Conservation (phyloP, 1,284 basidiomycete species). For the Ganoderma meredithae region DNA sequence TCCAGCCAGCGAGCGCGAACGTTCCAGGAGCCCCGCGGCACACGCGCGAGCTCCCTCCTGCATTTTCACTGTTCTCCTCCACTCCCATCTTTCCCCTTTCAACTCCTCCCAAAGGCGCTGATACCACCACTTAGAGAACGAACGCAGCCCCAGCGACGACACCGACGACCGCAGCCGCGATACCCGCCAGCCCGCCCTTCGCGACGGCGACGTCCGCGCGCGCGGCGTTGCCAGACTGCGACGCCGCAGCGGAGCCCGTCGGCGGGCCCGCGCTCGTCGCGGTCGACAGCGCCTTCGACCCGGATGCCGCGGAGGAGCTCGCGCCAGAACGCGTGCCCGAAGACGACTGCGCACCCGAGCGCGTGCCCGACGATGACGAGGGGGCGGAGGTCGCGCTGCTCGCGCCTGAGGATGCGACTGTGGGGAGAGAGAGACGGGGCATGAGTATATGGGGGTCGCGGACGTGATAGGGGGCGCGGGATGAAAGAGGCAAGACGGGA, state of each 20-base stretch:
- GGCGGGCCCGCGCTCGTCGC: neutral
- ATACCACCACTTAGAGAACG: neutral
- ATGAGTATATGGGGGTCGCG: neutral
- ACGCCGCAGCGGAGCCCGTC: constrained; percentile 5
- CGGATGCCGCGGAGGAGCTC: constrained; percentile 7
- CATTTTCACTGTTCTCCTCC: too few species aligned
- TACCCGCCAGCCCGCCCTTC: constrained; percentile 8
- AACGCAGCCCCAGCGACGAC: constrained; percentile 10
- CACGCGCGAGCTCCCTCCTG: too few species aligned
- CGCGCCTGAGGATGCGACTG: constrained; percentile 12
- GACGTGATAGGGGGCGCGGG: constrained; percentile 9
- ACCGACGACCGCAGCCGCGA: constrained; percentile 10
- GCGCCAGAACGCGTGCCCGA: neutral
- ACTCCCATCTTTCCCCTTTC: too few species aligned
- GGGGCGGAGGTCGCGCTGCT: constrained; percentile 11
- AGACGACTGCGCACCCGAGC: neutral
- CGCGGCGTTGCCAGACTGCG: constrained; percentile 3
- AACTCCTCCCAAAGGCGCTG: too few species aligned
- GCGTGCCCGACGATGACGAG: neutral
- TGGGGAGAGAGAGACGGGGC: too few species aligned
- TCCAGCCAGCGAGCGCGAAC: too few species aligned
- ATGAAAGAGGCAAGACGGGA: neutral
- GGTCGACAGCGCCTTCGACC: neutral
- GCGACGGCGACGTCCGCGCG: constrained; percentile 6
- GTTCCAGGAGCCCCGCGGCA: too few species aligned